phyloP scores from a whole-genome alignment of 176 grass and related monocot genomes.

The Zea mays region Zm-B73-REFERENCE-NAM-5.0 NC_050097.1:16628001-16628500 shows the following conservation, averaged over 20 bases:
- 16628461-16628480: too few relatives aligned
- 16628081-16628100: background rate
- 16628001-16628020: background rate
- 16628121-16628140: background rate
- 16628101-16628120: background rate
- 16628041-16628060: background rate
- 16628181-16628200: background rate
- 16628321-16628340: too few relatives aligned
- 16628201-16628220: constrained; percentile 13
- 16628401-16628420: too few relatives aligned
- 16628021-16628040: background rate
- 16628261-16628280: too few relatives aligned
- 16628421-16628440: too few relatives aligned
- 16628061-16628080: background rate
- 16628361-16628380: too few relatives aligned
- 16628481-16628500: too few relatives aligned
- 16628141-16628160: background rate
- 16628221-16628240: background rate
- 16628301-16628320: too few relatives aligned
- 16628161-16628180: background rate
- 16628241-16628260: constrained; percentile 39
- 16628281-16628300: too few relatives aligned
- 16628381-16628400: too few relatives aligned
- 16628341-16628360: too few relatives aligned
- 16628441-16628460: too few relatives aligned